Conservation (phyloP, 108 stramenopile species). For the Aureococcus anophagefferens region DNA sequence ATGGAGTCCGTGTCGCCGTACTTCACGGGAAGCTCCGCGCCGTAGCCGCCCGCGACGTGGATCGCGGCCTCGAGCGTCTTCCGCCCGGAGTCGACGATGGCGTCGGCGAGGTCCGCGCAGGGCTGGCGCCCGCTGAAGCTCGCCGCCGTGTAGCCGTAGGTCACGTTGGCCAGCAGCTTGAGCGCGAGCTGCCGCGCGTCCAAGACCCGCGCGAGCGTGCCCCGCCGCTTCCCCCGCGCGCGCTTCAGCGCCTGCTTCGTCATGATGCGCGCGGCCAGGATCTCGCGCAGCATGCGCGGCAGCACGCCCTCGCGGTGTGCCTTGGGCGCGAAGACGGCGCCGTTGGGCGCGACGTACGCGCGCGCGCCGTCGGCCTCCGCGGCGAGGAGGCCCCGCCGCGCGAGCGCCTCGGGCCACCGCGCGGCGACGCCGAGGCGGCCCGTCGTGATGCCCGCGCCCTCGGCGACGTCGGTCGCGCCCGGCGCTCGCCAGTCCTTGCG, state of each 20-base stretch:
- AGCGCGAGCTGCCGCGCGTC: constrained; percentile 95
- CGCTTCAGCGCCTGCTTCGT: constrained; percentile 79
- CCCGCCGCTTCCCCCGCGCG: constrained; percentile 36
- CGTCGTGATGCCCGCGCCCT: no score
- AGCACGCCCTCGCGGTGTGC: constrained; percentile 78
- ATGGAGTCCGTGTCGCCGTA: constrained; percentile 95
- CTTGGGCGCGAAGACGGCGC: constrained; percentile 73
- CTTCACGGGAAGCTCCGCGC: constrained; percentile 58
- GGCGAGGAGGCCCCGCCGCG: no score
- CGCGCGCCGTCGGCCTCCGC: constrained; percentile 3
- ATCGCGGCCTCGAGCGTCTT: constrained; percentile 74
- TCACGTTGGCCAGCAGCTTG: constrained; percentile 96
- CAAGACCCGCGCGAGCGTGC: constrained; percentile 68
- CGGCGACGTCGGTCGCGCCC: no score
- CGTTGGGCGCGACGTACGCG: constrained; percentile 74
- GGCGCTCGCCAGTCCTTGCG: no score
- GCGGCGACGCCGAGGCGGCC: no score
- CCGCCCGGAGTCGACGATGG: constrained; percentile 87
- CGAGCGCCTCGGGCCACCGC: no score
- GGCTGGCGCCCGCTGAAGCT: constrained; percentile 91
- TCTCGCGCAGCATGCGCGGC: constrained; percentile 88
- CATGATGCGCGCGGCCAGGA: constrained; percentile 89
- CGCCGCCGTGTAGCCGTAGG: constrained; percentile 91
- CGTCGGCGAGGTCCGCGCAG: constrained; percentile 86
- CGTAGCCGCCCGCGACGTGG: constrained; percentile 66